These are phyloP conservation scores for Abelmoschus esculentus DNA, from an alignment of 345 rosid species.

Conservation along the genomic window DNA sequence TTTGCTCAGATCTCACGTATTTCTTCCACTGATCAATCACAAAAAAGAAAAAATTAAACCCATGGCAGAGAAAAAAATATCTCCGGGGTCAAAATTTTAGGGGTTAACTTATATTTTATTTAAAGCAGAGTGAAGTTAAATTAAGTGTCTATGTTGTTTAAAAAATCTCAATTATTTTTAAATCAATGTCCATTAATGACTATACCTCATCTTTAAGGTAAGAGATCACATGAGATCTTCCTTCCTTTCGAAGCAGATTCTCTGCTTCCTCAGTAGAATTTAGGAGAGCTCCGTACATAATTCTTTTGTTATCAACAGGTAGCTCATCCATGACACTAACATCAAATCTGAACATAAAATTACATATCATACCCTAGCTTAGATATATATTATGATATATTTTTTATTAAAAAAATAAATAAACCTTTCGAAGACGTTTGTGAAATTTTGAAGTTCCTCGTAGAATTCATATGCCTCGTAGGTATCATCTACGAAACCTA, in stretches of 20 bases:
- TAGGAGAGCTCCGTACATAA: background rate
- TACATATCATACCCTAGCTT: too few relatives aligned
- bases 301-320: constrained; percentile 13
- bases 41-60: too few relatives aligned
- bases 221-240: constrained; percentile 3
- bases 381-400: too few relatives aligned
- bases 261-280: constrained; percentile 16
- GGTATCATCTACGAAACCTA: constrained; percentile 12
- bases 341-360: constrained; percentile 21
- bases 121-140: too few relatives aligned
- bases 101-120: too few relatives aligned
- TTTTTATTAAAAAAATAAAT: background rate
- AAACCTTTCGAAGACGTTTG: constrained; percentile 16
- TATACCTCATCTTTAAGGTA: constrained; percentile 11
- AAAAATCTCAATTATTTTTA: too few relatives aligned
- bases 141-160: too few relatives aligned
- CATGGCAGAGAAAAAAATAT: too few relatives aligned
- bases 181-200: too few relatives aligned
- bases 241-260: constrained; percentile 10
- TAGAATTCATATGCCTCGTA: constrained; percentile 15
- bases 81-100: too few relatives aligned
- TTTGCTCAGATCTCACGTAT: background rate
- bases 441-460: constrained; percentile 7
- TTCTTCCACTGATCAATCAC: background rate
- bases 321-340: constrained; percentile 11